Evolutionary conservation across 768 basidiomycete species (phyloP).

Genomic region (Goffeauzyma gilvescens): DNA sequence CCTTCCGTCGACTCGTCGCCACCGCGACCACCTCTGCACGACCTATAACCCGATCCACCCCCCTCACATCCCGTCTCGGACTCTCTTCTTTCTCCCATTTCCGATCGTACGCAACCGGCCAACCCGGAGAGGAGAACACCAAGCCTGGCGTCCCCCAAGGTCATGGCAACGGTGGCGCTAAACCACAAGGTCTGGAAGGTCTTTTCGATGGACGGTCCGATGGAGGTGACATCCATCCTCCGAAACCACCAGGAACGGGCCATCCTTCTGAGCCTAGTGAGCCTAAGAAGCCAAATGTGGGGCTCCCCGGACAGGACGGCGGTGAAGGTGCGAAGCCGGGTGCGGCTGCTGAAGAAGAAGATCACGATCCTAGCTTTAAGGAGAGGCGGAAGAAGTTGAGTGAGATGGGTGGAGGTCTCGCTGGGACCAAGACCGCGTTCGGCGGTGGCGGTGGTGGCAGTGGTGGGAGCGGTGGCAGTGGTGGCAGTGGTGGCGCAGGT

Average conservation of each 20-base stretch:
- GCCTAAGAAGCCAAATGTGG: slow-evolving; percentile 22
- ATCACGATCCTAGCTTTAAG: slow-evolving; percentile 11
- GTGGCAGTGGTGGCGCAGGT: slow-evolving; percentile 15
- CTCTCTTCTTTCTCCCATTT: no score
- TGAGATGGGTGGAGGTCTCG: slow-evolving; percentile 13
- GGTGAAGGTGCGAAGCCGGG: no score
- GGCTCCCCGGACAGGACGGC: slow-evolving; percentile 12
- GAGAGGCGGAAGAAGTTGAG: slow-evolving; percentile 19
- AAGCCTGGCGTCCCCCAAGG: no score
- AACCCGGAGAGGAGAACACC: no score
- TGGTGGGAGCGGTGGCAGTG: slow-evolving; percentile 17
- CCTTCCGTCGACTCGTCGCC: no score
- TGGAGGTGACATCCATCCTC: slow-evolving; percentile 14
- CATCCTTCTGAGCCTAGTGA: slow-evolving; percentile 18
- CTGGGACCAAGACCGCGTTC: slow-evolving; percentile 19
- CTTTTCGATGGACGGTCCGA: slow-evolving; percentile 17
- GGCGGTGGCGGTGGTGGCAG: slow-evolving; percentile 24
- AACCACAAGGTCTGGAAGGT: slow-evolving; percentile 20
- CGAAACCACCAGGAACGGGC: slow-evolving; percentile 20
- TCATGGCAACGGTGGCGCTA: neutral
- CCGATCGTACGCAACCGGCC: no score
- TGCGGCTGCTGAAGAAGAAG: slow-evolving; percentile 14
- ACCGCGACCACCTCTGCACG: no score
- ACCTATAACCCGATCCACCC: no score
- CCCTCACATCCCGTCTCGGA: no score